These are phyloP conservation scores for Pyrenochaeta sp. DNA, from an alignment of 2,329 filamentous ascomycete genomes.

Conservation along the genomic window DNA sequence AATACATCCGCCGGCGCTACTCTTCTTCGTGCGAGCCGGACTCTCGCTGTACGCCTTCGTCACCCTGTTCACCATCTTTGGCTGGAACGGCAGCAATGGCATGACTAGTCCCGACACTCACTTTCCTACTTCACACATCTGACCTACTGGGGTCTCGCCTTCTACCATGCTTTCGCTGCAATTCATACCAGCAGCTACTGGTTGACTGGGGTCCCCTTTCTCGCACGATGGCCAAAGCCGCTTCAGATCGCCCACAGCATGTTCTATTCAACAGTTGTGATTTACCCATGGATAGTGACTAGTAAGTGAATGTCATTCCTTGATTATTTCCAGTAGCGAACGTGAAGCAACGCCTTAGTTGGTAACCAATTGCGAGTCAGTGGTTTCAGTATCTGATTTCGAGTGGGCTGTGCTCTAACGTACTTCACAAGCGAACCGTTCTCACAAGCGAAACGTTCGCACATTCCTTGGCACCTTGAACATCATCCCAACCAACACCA, in stretches of 20 bases:
- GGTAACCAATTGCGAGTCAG: no score
- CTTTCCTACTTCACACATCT: conserved; percentile 87
- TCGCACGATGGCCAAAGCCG: conserved; percentile 48
- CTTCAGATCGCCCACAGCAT: conserved; percentile 51
- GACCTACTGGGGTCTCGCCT: conserved; percentile 82
- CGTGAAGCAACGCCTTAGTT: no score
- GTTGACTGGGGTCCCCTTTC: conserved; percentile 46
- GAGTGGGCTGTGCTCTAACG: no score
- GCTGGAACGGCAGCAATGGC: conserved; percentile 67
- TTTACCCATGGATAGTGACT: conserved; percentile 56
- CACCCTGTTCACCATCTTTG: conserved; percentile 74
- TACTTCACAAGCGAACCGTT: no score
- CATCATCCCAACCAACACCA: no score
- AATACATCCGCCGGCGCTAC: conserved; percentile 69
- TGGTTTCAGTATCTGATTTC: no score
- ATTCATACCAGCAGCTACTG: conserved; percentile 74
- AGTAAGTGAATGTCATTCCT: no score
- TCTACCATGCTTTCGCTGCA: conserved; percentile 76
- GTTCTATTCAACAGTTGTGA: conserved; percentile 54
- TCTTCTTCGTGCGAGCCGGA: conserved; percentile 66
- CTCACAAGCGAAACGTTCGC: no score
- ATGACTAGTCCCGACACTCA: conserved; percentile 58
- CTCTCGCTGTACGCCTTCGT: conserved; percentile 72
- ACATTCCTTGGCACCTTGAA: no score
- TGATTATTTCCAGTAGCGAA: no score